Evolutionary conservation across 2,329 filamentous ascomycete species (phyloP).

Genomic region (Pseudogymnoascus sp.): DNA sequence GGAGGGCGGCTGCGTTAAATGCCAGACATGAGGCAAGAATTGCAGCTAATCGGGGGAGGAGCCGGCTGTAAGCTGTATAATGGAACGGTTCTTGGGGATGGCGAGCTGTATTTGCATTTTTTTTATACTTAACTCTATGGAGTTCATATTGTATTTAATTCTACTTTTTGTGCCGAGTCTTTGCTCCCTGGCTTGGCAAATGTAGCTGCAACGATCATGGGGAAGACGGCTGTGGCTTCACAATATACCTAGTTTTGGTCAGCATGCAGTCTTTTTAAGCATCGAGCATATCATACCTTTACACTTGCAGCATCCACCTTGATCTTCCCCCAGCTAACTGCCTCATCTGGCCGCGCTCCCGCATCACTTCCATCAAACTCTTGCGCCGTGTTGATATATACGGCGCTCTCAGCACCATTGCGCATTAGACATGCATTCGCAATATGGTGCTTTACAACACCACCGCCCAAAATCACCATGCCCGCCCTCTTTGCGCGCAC

Average conservation of each 20-base stretch:
- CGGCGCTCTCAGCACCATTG: conserved; percentile 92
- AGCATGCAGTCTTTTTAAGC: background rate
- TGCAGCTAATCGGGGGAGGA: background rate
- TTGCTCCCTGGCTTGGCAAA: conserved; percentile 44
- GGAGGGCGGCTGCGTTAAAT: background rate
- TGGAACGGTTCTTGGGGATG: background rate
- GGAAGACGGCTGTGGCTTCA: conserved; percentile 59
- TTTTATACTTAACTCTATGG: background rate
- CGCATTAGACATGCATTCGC: conserved; percentile 96
- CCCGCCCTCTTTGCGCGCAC: conserved; percentile 81
- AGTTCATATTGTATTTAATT: conserved; percentile 8
- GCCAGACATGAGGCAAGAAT: background rate
- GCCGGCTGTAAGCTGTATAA: background rate
- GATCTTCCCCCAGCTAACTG: conserved; percentile 98
- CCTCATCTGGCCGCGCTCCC: conserved; percentile 89
- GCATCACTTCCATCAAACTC: conserved; percentile 98
- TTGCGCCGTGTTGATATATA: conserved; percentile 95
- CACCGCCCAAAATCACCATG: conserved; percentile 92
- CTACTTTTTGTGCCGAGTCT: background rate
- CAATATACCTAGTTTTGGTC: conserved; percentile 46
- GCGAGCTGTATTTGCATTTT: background rate
- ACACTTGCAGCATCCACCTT: conserved; percentile 80
- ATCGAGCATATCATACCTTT: conserved; percentile 54
- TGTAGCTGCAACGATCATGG: conserved; percentile 59
- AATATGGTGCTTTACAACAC: conserved; percentile 97